A percentile compares a stretch with the other conserved stretches of the same genome.
Conservation (phyloP, 257 asterid genomes). For the Marsdenia floribunda region DNA sequence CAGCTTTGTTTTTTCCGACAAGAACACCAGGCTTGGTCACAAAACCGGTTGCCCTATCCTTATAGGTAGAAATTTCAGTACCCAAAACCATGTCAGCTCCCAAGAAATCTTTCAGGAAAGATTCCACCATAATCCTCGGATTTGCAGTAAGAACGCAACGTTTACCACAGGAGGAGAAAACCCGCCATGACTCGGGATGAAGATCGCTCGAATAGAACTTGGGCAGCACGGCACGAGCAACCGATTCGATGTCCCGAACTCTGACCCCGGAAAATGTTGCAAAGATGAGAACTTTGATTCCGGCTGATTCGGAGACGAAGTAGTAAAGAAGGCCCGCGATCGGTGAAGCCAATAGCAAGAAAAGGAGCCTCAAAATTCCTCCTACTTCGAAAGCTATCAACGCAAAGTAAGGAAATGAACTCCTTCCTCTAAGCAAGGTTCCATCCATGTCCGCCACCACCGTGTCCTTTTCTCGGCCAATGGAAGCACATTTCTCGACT, state of each 20-base stretch:
- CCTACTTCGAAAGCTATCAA: conserved; percentile 48
- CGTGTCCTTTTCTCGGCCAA: conserved; percentile 45
- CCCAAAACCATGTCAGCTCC: conserved; percentile 60
- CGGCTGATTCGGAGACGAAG: conserved; percentile 48
- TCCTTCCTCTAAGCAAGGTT: conserved; percentile 44
- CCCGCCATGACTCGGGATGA: conserved; percentile 56
- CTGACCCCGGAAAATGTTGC: conserved; percentile 37
- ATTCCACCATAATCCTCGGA: conserved; percentile 63
- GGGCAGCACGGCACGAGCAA: conserved; percentile 51
- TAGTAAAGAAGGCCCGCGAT: conserved; percentile 49
- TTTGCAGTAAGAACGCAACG: conserved; percentile 56
- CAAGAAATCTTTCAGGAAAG: conserved; percentile 48
- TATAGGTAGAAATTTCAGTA: conserved; percentile 39
- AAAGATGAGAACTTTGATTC: conserved; percentile 46
- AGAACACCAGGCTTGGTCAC: conserved; percentile 45
- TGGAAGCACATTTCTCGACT: conserved; percentile 41
- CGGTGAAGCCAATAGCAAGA: conserved; percentile 41
- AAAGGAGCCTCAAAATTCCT: conserved; percentile 42
- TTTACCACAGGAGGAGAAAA: conserved; percentile 51
- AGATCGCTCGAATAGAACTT: conserved; percentile 46
- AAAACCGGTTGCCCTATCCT: conserved; percentile 57
- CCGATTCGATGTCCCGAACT: conserved; percentile 40
- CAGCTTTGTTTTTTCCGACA: conserved; percentile 45
- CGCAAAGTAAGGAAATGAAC: conserved; percentile 59
- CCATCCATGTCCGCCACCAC: conserved; percentile 71